Evolutionary conservation across 352 stramenopile species (phyloP), one percentile per base, ranked within the genome.

Genomic region (Phytophthora syringae): DNA sequence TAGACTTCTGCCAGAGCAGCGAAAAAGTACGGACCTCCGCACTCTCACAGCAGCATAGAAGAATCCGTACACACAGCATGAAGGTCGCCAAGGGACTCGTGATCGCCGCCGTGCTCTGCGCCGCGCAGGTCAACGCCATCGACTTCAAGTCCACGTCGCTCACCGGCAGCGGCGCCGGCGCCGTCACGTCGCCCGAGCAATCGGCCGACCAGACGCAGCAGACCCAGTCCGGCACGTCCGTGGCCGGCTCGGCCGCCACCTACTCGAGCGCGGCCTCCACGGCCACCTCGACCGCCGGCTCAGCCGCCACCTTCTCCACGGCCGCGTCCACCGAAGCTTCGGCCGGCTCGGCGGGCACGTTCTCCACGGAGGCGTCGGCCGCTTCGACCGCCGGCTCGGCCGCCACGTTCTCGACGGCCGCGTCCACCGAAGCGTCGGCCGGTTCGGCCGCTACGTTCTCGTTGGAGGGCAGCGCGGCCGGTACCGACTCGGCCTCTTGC

Each of bases 71-170:
- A 32, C n/a, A 40, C 7, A 44, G 45, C 16, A 80, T 80, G 72
- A 80, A 80, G 68, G 56, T 80, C 64, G 64, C 61, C 25, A 72
- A 77, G 60, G 45, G 60, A 30, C 72, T 91, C 28, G 69, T 91
- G 30, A 49, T 91, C 52, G 80, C 72, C 49, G 80, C 80, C 49
- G 79, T 84, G 42, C 27, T 89, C 10, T 88, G 77, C 61, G 74
- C 49, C 30, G 73, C 82, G 21, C 64, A 86, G 25, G 74, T 86
- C 15, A 75, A 82, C 54, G 82, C 82, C 58, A 70, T 88, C 52
- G 73, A 77, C 63, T 91, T 91, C 57, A 36, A 54, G 30, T 21
- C 58, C 25, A 12, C 66, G 7, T 49, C 24, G 13, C 55, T 82
- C 27, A 39, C 57, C 12, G 47, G 57, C 58, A 60, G 25, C 34